Evolutionary conservation across 202 grass and related monocot species (phyloP).

Genomic region (Schoenoplectus triqueter): DNA sequence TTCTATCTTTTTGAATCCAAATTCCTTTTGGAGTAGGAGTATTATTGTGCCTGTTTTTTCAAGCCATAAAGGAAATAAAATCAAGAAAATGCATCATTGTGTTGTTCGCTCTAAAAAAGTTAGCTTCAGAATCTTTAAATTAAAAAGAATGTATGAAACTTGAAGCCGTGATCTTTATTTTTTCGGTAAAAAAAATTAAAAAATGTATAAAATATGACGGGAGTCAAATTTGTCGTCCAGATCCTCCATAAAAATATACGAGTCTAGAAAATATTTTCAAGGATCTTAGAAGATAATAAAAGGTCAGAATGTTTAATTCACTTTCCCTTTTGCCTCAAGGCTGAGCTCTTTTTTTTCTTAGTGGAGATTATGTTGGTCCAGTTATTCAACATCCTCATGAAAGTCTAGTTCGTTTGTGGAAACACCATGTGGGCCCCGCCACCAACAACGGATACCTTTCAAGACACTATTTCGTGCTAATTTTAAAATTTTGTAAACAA

Average conservation of each 20-base stretch:
- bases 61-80: neutral
- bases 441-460: constrained; percentile 26
- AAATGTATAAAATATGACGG: no score
- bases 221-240: neutral
- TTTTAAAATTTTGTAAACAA: constrained; percentile 2
- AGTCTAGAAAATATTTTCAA: neutral
- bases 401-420: constrained; percentile 36
- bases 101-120: neutral
- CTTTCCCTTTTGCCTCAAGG: constrained; percentile 16
- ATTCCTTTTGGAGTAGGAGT: neutral
- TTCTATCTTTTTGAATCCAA: neutral
- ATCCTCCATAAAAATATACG: neutral
- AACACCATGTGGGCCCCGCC: constrained; percentile 22
- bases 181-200: neutral
- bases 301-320: constrained; percentile 23
- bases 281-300: neutral
- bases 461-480: constrained; percentile 10
- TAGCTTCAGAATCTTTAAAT: neutral
- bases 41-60: neutral
- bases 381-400: constrained; percentile 32
- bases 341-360: neutral
- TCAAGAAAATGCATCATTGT: neutral
- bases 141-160: neutral
- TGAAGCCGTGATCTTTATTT: neutral
- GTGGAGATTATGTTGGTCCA: constrained; percentile 32